Evolutionary conservation across 164 flowering plant genomes (phyloP).

Genomic region (Piper betle): DNA sequence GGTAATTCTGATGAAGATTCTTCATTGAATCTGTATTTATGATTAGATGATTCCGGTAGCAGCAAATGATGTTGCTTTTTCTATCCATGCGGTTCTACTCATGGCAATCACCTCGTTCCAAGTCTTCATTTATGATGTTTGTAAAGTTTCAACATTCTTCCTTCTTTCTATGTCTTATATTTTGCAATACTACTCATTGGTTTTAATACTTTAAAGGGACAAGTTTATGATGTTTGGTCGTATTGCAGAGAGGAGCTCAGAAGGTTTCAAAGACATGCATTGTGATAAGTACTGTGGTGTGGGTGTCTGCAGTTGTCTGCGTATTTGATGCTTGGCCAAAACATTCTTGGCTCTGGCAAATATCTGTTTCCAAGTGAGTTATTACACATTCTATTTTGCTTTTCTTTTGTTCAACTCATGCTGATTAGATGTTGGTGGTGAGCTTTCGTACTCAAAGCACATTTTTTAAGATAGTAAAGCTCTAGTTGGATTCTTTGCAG

Average conservation of each 20-base stretch:
- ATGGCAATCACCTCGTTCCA: slow-evolving; percentile 60
- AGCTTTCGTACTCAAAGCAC: neutral
- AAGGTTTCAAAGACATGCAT: slow-evolving; percentile 47
- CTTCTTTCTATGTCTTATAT: neutral
- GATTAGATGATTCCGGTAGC: slow-evolving; percentile 94
- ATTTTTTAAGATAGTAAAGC: neutral
- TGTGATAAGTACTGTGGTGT: slow-evolving; percentile 34
- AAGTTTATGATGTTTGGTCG: neutral
- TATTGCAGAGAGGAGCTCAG: slow-evolving; percentile 68
- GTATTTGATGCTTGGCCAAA: slow-evolving; percentile 47
- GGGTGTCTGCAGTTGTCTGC: slow-evolving; percentile 51
- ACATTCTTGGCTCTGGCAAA: slow-evolving; percentile 86
- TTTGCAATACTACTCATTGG: neutral
- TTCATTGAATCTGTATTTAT: neutral
- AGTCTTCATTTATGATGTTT: slow-evolving; percentile 73
- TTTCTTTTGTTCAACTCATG: no score
- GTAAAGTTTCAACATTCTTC: neutral
- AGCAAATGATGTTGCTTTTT: slow-evolving; percentile 89
- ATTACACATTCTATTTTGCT: no score
- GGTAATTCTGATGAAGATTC: no score
- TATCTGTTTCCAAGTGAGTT: slow-evolving; percentile 63
- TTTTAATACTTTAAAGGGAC: neutral
- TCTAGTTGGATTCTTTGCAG: neutral
- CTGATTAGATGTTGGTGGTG: neutral
- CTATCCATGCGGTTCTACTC: slow-evolving; percentile 71